Percentiles rank a stretch among this genome's conserved stretches.
Conservation (phyloP, 495 filamentous ascomycete species). For the Hypoxylon fragiforme region DNA sequence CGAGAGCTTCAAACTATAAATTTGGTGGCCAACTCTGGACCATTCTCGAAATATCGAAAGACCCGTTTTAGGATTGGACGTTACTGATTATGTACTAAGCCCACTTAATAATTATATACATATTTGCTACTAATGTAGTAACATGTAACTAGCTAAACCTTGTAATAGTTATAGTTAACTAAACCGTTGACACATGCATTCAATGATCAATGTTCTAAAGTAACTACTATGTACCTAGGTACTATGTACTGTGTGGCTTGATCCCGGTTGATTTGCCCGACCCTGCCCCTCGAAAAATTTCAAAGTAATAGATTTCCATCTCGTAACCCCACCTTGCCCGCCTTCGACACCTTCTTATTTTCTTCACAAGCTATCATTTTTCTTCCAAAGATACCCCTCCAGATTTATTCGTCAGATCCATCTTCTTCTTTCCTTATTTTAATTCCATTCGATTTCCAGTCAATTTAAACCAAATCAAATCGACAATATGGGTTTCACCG, state of each 20-base stretch:
- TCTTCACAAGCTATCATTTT: constrained; percentile 32
- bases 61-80: no score
- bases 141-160: no score
- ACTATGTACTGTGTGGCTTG: constrained; percentile 23
- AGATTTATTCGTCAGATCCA: constrained; percentile 21
- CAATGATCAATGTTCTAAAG: no score
- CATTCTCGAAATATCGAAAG: constrained; percentile 32
- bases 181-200: no score
- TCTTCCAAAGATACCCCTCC: constrained; percentile 34
- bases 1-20: constrained; percentile 20
- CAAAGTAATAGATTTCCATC: constrained; percentile 32
- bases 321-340: constrained; percentile 37
- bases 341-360: constrained; percentile 22
- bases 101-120: no score
- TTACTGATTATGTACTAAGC: no score
- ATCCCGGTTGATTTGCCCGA: constrained; percentile 25
- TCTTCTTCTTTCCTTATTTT: constrained; percentile 17
- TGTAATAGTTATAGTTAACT: no score
- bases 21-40: constrained; percentile 19
- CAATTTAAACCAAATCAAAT: constrained; percentile 12
- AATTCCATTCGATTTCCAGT: no score
- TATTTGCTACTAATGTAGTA: no score
- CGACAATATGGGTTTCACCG: constrained; percentile 85
- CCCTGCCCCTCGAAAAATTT: constrained; percentile 16
- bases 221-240: constrained; percentile 1